phyloP scores from a whole-genome alignment of 1,284 basidiomycete species.

The Puccinia horiana region DNA sequence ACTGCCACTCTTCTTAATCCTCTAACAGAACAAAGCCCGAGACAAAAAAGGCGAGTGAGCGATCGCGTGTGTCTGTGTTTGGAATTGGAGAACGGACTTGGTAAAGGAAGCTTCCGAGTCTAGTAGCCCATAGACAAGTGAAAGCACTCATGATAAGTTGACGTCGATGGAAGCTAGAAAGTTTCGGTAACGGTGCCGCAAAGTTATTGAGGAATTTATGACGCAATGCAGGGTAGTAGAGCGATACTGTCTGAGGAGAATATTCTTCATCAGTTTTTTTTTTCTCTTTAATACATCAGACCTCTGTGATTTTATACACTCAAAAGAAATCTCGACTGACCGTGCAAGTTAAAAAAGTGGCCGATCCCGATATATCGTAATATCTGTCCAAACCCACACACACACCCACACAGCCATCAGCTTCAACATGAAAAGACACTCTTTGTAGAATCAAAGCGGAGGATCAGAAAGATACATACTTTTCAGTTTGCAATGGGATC shows the following conservation, averaged over 20 bases:
- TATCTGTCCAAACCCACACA: constrained; percentile 4
- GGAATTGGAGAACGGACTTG: constrained; percentile 60
- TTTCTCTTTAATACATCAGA: no score
- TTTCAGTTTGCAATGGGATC: constrained; percentile 37
- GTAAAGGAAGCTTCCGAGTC: constrained; percentile 69
- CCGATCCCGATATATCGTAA: constrained; percentile 44
- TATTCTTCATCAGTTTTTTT: neutral
- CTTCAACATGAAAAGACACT: neutral
- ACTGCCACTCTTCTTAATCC: constrained; percentile 63
- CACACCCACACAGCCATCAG: neutral
- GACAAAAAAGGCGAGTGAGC: neutral
- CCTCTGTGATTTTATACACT: neutral
- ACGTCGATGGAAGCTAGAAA: constrained; percentile 63
- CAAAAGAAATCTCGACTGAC: neutral
- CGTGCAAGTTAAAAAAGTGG: constrained; percentile 38
- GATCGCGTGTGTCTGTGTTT: neutral
- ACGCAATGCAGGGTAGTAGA: constrained; percentile 39
- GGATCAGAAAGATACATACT: neutral
- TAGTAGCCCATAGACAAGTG: constrained; percentile 66
- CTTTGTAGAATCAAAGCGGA: neutral
- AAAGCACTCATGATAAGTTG: constrained; percentile 67
- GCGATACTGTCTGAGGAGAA: constrained; percentile 31
- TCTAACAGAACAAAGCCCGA: constrained; percentile 55
- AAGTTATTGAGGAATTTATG: neutral
- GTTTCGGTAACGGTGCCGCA: constrained; percentile 2